These are phyloP conservation scores for Fusarium sp. DNA, from an alignment of 2,329 filamentous ascomycete genomes.

Conservation along the genomic window DNA sequence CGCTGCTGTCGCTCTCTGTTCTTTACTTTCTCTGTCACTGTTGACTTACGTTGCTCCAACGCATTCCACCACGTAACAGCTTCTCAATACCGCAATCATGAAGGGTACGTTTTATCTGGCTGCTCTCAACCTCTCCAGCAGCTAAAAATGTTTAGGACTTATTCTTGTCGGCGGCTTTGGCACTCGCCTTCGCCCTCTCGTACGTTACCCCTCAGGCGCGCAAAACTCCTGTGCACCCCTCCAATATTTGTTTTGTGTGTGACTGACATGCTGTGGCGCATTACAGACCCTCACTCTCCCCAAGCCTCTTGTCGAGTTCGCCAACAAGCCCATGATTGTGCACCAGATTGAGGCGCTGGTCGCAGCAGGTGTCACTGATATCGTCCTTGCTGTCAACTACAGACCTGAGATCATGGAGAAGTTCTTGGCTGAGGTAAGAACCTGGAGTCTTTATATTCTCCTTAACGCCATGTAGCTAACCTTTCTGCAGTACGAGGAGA, in stretches of 20 bases:
- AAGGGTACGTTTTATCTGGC: conserved; percentile 45
- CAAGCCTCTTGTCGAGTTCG: conserved; percentile 97
- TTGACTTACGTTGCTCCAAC: conserved; percentile 26
- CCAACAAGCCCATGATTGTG: conserved; percentile 98
- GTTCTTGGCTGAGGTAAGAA: conserved; percentile 81
- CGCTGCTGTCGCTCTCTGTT: conserved; percentile 36
- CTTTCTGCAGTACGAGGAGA: conserved; percentile 76
- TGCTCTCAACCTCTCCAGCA: background rate
- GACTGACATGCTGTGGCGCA: conserved; percentile 36
- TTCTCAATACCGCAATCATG: conserved; percentile 45
- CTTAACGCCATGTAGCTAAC: conserved; percentile 9
- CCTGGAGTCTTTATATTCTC: background rate
- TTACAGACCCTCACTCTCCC: conserved; percentile 90
- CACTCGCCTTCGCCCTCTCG: conserved; percentile 94
- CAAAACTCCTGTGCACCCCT: conserved; percentile 19
- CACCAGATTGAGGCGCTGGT: conserved; percentile 97
- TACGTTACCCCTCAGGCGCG: conserved; percentile 58
- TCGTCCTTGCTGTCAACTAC: conserved; percentile 98
- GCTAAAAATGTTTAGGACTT: conserved; percentile 70
- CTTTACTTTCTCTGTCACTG: conserved; percentile 33
- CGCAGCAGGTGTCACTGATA: conserved; percentile 93
- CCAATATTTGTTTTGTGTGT: background rate
- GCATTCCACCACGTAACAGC: conserved; percentile 31
- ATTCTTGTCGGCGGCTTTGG: conserved; percentile 99
- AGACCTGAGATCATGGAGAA: conserved; percentile 97